phyloP scores from a whole-genome alignment of 2,329 filamentous ascomycete genomes.

The Cladorrhinum sp. region DNA sequence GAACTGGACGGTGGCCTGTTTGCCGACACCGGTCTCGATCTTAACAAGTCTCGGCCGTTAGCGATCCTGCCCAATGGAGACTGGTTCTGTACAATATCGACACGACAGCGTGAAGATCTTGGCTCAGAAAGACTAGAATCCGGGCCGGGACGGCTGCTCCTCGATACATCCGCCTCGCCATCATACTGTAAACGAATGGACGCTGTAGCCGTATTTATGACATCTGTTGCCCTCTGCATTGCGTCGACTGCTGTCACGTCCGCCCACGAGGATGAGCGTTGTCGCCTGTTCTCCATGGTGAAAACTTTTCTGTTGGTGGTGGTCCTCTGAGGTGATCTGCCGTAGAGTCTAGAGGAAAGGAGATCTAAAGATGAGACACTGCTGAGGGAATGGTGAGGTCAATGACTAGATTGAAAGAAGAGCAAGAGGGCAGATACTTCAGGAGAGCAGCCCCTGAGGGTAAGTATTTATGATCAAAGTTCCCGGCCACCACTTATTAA shows the following conservation, averaged over 20 bases:
- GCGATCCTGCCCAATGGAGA: no score
- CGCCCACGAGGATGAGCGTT: constrained; percentile 7
- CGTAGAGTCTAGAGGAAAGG: no score
- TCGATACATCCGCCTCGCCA: not conserved
- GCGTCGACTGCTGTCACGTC: constrained; percentile 28
- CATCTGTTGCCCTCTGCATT: constrained; percentile 32
- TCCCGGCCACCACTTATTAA: not conserved
- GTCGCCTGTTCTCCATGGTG: constrained; percentile 7
- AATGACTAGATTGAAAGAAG: no score
- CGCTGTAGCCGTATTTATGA: constrained; percentile 32
- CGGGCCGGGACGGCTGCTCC: no score
- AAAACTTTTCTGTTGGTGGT: not conserved
- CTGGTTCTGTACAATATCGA: not conserved
- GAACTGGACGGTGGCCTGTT: not conserved
- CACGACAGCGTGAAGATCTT: not conserved
- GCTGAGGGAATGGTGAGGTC: no score
- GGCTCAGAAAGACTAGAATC: not conserved
- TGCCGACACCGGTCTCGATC: not conserved
- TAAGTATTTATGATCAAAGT: no score
- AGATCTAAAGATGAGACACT: not conserved
- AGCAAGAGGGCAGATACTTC: not conserved
- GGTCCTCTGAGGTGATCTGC: not conserved
- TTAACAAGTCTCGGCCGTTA: no score
- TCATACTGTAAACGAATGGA: constrained; percentile 29
- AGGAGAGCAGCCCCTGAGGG: not conserved